A percentile compares a stretch with the other conserved stretches of the same genome.
Evolutionary conservation across 371 early-diverging fungal genomes (phyloP).

Genomic region (Lichtheimia ornata): DNA sequence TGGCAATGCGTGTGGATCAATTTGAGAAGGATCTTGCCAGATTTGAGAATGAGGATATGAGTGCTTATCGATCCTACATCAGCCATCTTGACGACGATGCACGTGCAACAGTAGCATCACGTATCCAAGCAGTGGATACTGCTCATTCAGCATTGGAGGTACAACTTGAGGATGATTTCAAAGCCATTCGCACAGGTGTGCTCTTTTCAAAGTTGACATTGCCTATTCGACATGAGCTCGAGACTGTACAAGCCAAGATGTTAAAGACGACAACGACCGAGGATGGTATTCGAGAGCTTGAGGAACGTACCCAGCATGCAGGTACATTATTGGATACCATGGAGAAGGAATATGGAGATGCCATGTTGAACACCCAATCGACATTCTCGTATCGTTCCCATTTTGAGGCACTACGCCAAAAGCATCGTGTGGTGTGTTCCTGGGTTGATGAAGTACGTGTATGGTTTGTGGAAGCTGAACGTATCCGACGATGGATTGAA

Average conservation of each 20-base stretch:
- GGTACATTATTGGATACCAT: constrained; percentile 18
- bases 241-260: constrained; percentile 52
- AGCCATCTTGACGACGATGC: constrained; percentile 10
- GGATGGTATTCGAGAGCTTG: constrained; percentile 38
- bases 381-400: constrained; percentile 10
- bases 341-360: constrained; percentile 9
- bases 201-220: constrained; percentile 11
- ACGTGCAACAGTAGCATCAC: constrained; percentile 15
- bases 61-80: constrained; percentile 10
- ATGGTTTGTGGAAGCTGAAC: constrained; percentile 53
- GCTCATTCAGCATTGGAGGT: constrained; percentile 28
- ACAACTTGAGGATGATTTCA: constrained; percentile 16
- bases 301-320: constrained; percentile 25
- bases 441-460: constrained; percentile 57
- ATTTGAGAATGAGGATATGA: constrained; percentile 16
- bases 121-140: constrained; percentile 32
- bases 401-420: constrained; percentile 23
- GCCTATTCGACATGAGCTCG: constrained; percentile 47
- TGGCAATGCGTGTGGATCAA: constrained; percentile 6
- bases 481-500: constrained; percentile 48
- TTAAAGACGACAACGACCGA: constrained; percentile 42
- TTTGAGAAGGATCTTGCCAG: constrained; percentile 12
- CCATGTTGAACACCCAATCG: neutral
- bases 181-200: constrained; percentile 13
- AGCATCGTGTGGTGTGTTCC: constrained; percentile 31